Evolutionary conservation across 345 rosid genomes (phyloP), one percentile per base, ranked within the genome.

Genomic region (Gynandropsis gynandra): DNA sequence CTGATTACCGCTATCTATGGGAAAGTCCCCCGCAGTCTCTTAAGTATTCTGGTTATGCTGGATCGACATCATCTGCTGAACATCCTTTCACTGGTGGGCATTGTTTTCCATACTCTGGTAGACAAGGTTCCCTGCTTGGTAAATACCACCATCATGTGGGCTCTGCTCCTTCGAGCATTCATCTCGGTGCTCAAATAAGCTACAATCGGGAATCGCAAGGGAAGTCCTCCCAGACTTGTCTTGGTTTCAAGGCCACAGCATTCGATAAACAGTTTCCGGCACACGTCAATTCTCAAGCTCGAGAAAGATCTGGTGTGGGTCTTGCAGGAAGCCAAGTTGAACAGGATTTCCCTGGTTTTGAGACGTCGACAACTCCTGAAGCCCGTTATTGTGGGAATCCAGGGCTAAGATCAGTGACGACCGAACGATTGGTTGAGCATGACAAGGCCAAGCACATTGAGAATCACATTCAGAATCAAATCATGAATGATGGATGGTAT

Each of bases 1-100:
- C 89, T 31, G 98, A 89, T 54, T 86, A 92, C 54, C 87, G 80
- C 52, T 84, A 82, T 71, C 88, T 83, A 1, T 90, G 98, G 98
- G 98, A 96, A 69, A 80, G 82, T 65, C 82, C 83, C 50, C 71
- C 76, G 40, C 74, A 74, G 32, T 73, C 74, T 45, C 54, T 80
- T 2, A 81, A 80, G 43, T 78, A 44, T 52, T 63, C 76, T 64
- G 72, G 63, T 63, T 72, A 88, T 51, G 62, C 73, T 33, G 85
- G 93, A 79, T 55, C 89, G 42, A 64, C 79, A 32, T 55, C 83
- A 35, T 66, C 87, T n/a, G 46, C 58, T 55, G 80, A 72, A 17
- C 82, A 54, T 49, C 73, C 78, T 53, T 67, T 80, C 62, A 58
- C 76, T 35, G 50, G 71, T 59, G 78, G 78, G 37, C 73, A 56